Evolutionary conservation across 1,139 yeast species (phyloP).

Genomic region (Saccharomyces hybrid): DNA sequence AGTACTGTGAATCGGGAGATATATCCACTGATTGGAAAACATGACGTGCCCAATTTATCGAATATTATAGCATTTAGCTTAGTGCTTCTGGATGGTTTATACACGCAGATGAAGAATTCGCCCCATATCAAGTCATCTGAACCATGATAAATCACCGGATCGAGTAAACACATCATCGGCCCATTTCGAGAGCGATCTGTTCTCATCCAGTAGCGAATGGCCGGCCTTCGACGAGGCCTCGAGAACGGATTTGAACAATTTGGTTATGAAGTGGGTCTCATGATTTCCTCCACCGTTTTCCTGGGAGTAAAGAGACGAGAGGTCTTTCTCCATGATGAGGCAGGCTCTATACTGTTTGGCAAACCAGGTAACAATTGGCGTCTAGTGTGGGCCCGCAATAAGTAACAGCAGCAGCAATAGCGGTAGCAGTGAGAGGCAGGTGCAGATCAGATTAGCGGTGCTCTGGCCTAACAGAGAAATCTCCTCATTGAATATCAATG

Average conservation of each 20-base stretch:
- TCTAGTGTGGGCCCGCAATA: background rate
- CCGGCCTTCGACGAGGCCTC: background rate
- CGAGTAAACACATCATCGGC: slow-evolving; percentile 31
- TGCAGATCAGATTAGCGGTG: background rate
- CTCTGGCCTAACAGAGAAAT: background rate
- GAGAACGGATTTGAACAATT: background rate
- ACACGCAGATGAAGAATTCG: slow-evolving; percentile 46
- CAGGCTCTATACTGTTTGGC: background rate
- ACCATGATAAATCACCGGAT: slow-evolving; percentile 54
- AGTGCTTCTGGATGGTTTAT: slow-evolving; percentile 38
- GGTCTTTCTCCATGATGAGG: background rate
- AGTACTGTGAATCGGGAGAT: slow-evolving; percentile 57
- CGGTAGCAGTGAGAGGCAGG: background rate
- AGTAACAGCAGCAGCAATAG: background rate
- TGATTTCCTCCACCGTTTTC: background rate
- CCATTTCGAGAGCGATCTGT: background rate
- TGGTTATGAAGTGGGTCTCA: background rate
- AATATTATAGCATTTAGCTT: slow-evolving; percentile 55
- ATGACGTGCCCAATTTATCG: slow-evolving; percentile 62
- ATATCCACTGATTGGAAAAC: slow-evolving; percentile 56
- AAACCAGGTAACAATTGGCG: background rate
- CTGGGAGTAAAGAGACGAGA: background rate
- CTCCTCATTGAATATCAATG: background rate
- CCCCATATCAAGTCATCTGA: slow-evolving; percentile 49
- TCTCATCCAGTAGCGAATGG: background rate